Conservation (phyloP, 768 basidiomycete genomes). For the Trametes cinnabarina region DNA sequence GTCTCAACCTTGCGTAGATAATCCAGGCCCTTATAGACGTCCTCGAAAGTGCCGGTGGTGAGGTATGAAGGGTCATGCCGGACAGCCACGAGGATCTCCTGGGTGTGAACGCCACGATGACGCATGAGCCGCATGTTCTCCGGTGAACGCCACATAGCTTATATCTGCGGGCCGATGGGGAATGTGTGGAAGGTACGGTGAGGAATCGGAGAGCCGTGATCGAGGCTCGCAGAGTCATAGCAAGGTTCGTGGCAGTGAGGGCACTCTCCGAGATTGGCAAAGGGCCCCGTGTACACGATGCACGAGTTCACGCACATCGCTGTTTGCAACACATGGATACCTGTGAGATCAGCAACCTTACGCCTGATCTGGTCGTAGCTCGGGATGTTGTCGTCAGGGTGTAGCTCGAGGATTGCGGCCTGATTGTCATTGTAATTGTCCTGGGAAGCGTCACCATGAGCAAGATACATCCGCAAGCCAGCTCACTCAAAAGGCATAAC, state of each 20-base stretch:
- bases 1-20: conserved; percentile 22
- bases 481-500: too few relatives aligned
- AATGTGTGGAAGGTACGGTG: conserved; percentile 37
- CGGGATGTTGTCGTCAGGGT: conserved; percentile 14
- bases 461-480: too few relatives aligned
- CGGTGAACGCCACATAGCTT: conserved; percentile 32
- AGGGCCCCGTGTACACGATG: conserved; percentile 40
- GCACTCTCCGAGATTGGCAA: conserved; percentile 30
- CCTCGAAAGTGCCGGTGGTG: conserved; percentile 17
- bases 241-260: conserved; percentile 30
- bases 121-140: background rate
- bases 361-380: background rate
- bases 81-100: background rate
- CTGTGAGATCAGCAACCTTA: conserved; percentile 13
- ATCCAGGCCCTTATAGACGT: conserved; percentile 33
- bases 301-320: conserved; percentile 47
- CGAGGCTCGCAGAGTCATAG: conserved; percentile 22
- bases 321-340: conserved; percentile 33
- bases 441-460: too few relatives aligned
- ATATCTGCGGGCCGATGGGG: conserved; percentile 43
- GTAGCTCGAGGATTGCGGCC: background rate
- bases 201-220: conserved; percentile 17
- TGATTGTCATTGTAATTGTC: background rate
- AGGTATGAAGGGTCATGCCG: background rate
- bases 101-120: conserved; percentile 1